phyloP scores from a whole-genome alignment of 2,329 filamentous ascomycete species.

The Escovopsis sp. region DNA sequence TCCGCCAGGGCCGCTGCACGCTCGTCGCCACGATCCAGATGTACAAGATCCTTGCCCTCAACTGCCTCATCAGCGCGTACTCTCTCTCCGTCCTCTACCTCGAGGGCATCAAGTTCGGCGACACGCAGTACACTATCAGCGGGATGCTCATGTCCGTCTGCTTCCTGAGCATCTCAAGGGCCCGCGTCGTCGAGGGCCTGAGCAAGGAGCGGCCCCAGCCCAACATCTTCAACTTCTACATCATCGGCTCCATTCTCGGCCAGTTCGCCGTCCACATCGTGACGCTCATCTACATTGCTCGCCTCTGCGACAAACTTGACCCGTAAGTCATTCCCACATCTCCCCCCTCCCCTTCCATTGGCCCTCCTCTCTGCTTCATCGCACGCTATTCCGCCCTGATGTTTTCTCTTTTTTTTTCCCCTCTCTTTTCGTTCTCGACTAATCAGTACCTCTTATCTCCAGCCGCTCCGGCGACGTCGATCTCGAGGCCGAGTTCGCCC shows the following conservation, averaged over 20 bases:
- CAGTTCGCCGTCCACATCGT: slow-evolving; percentile 94
- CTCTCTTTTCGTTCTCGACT: too few relatives aligned
- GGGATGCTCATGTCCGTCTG: slow-evolving; percentile 99
- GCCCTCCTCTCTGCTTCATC: too few relatives aligned
- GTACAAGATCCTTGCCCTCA: slow-evolving; percentile 98
- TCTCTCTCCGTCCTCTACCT: slow-evolving; percentile 91
- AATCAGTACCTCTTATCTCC: too few relatives aligned
- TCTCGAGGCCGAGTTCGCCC: slow-evolving; percentile 85
- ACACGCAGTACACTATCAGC: slow-evolving; percentile 95
- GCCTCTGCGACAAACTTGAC: slow-evolving; percentile 71
- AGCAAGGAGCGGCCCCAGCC: slow-evolving; percentile 96
- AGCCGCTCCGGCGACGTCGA: slow-evolving; percentile 51
- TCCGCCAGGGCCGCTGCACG: slow-evolving; percentile 92
- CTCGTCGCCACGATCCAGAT: slow-evolving; percentile 98
- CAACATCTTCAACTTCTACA: slow-evolving; percentile 98
- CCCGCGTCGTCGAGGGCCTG: slow-evolving; percentile 84
- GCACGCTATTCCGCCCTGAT: too few relatives aligned
- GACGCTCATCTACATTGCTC: slow-evolving; percentile 86
- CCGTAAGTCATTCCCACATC: too few relatives aligned
- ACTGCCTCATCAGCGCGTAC: slow-evolving; percentile 96
- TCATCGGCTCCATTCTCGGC: slow-evolving; percentile 91
- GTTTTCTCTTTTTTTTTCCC: slow-evolving; percentile 12
- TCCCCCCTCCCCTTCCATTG: background rate
- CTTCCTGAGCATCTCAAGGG: slow-evolving; percentile 96
- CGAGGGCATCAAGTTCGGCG: slow-evolving; percentile 97